These are phyloP conservation scores for Lotmaria passim DNA, from an alignment of 208 protist species.

Conservation along the genomic window DNA sequence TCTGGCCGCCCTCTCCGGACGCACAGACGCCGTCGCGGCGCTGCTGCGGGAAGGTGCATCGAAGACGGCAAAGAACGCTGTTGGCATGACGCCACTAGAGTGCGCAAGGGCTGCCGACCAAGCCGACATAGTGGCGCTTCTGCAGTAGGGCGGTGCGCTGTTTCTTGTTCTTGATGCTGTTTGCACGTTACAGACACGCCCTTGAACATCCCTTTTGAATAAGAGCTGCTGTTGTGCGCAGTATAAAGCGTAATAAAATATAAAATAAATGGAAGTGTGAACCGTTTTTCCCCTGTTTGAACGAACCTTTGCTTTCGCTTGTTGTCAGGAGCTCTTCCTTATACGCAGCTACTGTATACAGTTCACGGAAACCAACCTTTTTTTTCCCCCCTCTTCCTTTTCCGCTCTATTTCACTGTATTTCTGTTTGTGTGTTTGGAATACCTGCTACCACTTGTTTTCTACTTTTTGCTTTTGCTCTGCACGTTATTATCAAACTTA, in stretches of 20 bases:
- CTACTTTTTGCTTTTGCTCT: no score
- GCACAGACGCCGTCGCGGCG: conserved; percentile 36
- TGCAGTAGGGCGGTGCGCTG: conserved; percentile 13
- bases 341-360: no score
- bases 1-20: conserved; percentile 62
- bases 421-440: no score
- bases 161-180: conserved; percentile 17
- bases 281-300: not conserved
- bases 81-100: conserved; percentile 57
- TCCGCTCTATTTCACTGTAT: no score
- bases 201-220: no score
- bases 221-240: no score
- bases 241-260: not conserved
- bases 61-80: conserved; percentile 64
- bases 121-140: conserved; percentile 35
- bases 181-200: no score
- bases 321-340: no score
- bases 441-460: no score
- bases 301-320: no score
- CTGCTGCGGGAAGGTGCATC: conserved; percentile 60
- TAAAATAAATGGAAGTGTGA: not conserved
- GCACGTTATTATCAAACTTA: no score
- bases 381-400: not conserved
- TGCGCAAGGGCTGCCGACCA: conserved; percentile 54
- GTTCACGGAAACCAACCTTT: no score